Evolutionary conservation across 2,329 filamentous ascomycete genomes (phyloP).

Genomic region (Aaosphaeria arxii): DNA sequence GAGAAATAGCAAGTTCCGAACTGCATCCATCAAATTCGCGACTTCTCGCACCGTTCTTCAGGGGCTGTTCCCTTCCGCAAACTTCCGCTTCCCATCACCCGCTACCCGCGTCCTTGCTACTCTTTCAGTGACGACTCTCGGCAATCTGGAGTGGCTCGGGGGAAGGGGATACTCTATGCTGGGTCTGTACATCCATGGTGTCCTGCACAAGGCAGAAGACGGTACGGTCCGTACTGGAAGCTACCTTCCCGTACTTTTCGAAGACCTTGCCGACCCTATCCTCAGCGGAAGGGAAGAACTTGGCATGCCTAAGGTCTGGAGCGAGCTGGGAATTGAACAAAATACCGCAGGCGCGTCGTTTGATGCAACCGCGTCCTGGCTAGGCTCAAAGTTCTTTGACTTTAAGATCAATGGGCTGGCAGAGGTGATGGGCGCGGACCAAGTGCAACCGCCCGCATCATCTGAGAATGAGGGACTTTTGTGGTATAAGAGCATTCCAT

Average conservation of each 20-base stretch:
- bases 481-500: constrained; percentile 58
- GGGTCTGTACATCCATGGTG: constrained; percentile 62
- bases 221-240: constrained; percentile 50
- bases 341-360: constrained; percentile 23
- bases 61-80: constrained; percentile 37
- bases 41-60: constrained; percentile 40
- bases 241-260: constrained; percentile 58
- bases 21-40: constrained; percentile 41
- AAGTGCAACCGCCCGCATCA: constrained; percentile 1
- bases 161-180: constrained; percentile 57
- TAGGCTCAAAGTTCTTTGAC: constrained; percentile 31
- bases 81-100: constrained; percentile 35
- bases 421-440: constrained; percentile 2
- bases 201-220: constrained; percentile 53
- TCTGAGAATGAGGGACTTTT: constrained; percentile 48
- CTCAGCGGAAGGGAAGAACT: constrained; percentile 59
- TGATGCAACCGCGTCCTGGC: constrained; percentile 18
- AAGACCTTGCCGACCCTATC: constrained; percentile 59
- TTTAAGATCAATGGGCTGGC: constrained; percentile 24
- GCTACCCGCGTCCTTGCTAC: constrained; percentile 40
- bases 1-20: constrained; percentile 30
- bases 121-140: constrained; percentile 37
- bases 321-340: constrained; percentile 47
- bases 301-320: constrained; percentile 60
- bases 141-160: constrained; percentile 59